Evolutionary conservation across 768 basidiomycete genomes (phyloP).

Genomic region (Russula sp.): DNA sequence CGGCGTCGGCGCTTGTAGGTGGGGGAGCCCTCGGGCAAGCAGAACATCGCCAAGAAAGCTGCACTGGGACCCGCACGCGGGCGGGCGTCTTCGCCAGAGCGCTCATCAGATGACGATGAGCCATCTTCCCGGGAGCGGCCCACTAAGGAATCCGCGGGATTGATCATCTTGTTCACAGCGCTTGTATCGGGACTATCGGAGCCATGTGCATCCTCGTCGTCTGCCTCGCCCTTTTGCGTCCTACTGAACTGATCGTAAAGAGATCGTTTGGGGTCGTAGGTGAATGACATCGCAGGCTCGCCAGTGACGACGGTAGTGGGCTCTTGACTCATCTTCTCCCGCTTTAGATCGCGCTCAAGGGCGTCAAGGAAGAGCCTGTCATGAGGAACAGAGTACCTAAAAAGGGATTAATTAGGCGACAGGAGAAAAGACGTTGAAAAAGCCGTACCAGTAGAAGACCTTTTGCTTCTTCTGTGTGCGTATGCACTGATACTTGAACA

Average conservation of each 20-base stretch:
- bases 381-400: constrained; percentile 94
- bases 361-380: constrained; percentile 97
- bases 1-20: constrained; percentile 88
- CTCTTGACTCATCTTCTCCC: constrained; percentile 87
- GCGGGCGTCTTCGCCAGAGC: constrained; percentile 31
- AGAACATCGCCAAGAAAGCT: constrained; percentile 61
- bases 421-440: constrained; percentile 1
- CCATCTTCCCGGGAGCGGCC: constrained; percentile 23
- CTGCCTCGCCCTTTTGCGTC: constrained; percentile 38
- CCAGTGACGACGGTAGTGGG: constrained; percentile 73
- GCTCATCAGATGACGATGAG: constrained; percentile 28
- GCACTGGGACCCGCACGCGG: constrained; percentile 34
- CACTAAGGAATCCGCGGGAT: constrained; percentile 28
- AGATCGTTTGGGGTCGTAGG: constrained; percentile 79
- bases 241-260: constrained; percentile 86
- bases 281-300: constrained; percentile 86
- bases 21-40: constrained; percentile 81
- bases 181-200: constrained; percentile 28
- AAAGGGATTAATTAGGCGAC: constrained; percentile 34
- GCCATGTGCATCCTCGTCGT: constrained; percentile 31
- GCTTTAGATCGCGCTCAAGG: constrained; percentile 91
- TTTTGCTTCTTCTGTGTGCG: constrained; percentile 99
- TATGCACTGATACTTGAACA: constrained; percentile 97
- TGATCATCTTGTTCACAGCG: constrained; percentile 29
- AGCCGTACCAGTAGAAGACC: constrained; percentile 89